These are phyloP conservation scores for Nyssa sinensis DNA, from an alignment of 148 eudicot genomes.

Conservation along the genomic window DNA sequence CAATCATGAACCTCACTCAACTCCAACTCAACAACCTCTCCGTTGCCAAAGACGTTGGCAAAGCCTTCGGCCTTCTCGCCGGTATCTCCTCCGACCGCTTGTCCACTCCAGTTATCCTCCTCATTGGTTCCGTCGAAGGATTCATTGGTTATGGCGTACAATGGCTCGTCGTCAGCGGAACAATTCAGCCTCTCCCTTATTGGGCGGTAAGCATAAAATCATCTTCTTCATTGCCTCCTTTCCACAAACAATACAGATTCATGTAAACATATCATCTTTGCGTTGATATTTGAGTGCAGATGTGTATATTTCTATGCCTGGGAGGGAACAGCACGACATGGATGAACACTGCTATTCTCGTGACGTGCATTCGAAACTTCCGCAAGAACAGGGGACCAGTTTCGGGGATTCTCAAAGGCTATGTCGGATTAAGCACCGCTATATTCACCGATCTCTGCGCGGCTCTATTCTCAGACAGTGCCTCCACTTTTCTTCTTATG, in stretches of 20 bases:
- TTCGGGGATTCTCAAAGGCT: slow-evolving; percentile 62
- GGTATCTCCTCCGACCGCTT: slow-evolving; percentile 51
- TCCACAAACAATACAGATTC: no score
- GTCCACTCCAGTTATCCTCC: slow-evolving; percentile 39
- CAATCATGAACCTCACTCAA: slow-evolving; percentile 51
- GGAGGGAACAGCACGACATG: slow-evolving; percentile 74
- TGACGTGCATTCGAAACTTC: slow-evolving; percentile 64
- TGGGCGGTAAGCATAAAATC: slow-evolving; percentile 37
- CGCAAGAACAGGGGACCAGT: slow-evolving; percentile 53
- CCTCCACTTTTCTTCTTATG: slow-evolving; percentile 59
- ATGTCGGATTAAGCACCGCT: slow-evolving; percentile 58
- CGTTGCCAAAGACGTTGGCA: slow-evolving; percentile 62
- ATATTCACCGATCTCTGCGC: slow-evolving; percentile 62
- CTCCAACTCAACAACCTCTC: slow-evolving; percentile 58
- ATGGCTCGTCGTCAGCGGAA: slow-evolving; percentile 42
- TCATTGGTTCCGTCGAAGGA: slow-evolving; percentile 48
- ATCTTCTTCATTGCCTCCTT: no score
- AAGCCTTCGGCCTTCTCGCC: slow-evolving; percentile 56
- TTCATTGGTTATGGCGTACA: slow-evolving; percentile 46
- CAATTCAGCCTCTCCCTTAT: slow-evolving; percentile 42
- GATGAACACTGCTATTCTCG: slow-evolving; percentile 68
- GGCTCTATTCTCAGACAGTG: slow-evolving; percentile 53
- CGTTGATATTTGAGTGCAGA: no score
- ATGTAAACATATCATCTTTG: no score
- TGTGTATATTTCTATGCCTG: slow-evolving; percentile 55